These are phyloP conservation scores for Helotiales sp. DNA, from an alignment of 2,329 filamentous ascomycete genomes.

Conservation along the genomic window DNA sequence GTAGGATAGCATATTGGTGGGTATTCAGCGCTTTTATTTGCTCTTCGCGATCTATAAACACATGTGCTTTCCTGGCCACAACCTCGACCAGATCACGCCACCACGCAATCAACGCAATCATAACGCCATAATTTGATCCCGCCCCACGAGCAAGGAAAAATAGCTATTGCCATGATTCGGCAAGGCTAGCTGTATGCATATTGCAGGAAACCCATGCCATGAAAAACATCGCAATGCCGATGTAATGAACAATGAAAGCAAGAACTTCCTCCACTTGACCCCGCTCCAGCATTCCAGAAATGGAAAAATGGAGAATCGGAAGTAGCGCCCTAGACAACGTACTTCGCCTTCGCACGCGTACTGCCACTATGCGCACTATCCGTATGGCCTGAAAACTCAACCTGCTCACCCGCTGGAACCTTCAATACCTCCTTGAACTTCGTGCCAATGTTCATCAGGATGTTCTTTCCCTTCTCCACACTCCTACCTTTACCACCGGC, in stretches of 20 bases:
- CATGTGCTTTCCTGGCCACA: background rate
- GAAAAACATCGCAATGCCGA: slow-evolving; percentile 17
- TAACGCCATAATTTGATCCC: slow-evolving; percentile 16
- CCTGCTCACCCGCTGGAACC: slow-evolving; percentile 70
- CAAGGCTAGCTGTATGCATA: slow-evolving; percentile 21
- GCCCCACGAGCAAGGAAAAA: slow-evolving; percentile 6
- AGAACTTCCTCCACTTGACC: no score
- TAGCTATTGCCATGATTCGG: background rate
- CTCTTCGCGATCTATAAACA: slow-evolving; percentile 21
- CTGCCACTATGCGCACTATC: slow-evolving; percentile 91
- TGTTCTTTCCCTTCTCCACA: slow-evolving; percentile 79
- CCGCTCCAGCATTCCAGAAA: no score
- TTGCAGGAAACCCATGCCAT: slow-evolving; percentile 22
- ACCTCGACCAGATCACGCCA: slow-evolving; percentile 16
- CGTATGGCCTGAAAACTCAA: slow-evolving; percentile 97
- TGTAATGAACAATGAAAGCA: slow-evolving; percentile 10
- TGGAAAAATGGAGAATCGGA: no score
- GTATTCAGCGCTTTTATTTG: slow-evolving; percentile 10
- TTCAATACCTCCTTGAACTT: slow-evolving; percentile 92
- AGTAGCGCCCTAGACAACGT: slow-evolving; percentile 80
- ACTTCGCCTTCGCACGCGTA: slow-evolving; percentile 94
- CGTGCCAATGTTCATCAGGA: slow-evolving; percentile 79
- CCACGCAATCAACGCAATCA: background rate
- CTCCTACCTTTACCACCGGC: slow-evolving; percentile 77
- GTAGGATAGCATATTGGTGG: no score